phyloP scores from a whole-genome alignment of 805 yeast genomes.

The Candida hungchunana region DNA sequence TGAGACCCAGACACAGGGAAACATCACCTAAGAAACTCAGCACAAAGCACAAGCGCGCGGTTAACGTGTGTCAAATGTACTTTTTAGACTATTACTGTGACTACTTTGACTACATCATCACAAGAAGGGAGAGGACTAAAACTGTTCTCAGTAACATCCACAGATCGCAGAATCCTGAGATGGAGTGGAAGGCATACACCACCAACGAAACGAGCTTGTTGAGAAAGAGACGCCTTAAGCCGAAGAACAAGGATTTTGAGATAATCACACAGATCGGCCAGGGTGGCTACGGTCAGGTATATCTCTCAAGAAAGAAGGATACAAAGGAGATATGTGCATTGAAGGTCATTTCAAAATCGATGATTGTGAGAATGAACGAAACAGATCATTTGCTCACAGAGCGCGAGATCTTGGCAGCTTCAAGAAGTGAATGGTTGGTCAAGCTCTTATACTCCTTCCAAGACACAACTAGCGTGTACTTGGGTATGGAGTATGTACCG shows the following conservation, averaged over 20 bases:
- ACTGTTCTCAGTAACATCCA: conserved; percentile 58
- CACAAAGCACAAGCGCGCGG: conserved; percentile 74
- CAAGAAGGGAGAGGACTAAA: conserved; percentile 75
- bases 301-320: conserved; percentile 88
- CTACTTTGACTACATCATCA: conserved; percentile 86
- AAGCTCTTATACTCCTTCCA: conserved; percentile 93
- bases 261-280: conserved; percentile 98
- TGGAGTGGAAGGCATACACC: conserved; percentile 71
- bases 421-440: conserved; percentile 94
- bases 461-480: conserved; percentile 80
- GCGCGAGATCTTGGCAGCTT: conserved; percentile 93
- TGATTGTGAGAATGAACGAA: conserved; percentile 85
- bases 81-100: conserved; percentile 95
- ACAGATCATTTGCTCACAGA: conserved; percentile 95
- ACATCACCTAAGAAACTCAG: conserved; percentile 10
- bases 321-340: conserved; percentile 94
- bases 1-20: conserved; percentile 13
- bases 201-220: conserved; percentile 81
- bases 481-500: conserved; percentile 99
- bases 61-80: conserved; percentile 89
- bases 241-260: conserved; percentile 92
- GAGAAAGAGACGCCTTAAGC: conserved; percentile 85
- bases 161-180: conserved; percentile 31
- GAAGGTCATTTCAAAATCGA: conserved; percentile 82
- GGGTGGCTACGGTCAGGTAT: conserved; percentile 99